Percentiles rank a stretch among this genome's conserved stretches.
Conservation (phyloP, 371 early-diverging fungal genomes). For the Mortierella sp. region DNA sequence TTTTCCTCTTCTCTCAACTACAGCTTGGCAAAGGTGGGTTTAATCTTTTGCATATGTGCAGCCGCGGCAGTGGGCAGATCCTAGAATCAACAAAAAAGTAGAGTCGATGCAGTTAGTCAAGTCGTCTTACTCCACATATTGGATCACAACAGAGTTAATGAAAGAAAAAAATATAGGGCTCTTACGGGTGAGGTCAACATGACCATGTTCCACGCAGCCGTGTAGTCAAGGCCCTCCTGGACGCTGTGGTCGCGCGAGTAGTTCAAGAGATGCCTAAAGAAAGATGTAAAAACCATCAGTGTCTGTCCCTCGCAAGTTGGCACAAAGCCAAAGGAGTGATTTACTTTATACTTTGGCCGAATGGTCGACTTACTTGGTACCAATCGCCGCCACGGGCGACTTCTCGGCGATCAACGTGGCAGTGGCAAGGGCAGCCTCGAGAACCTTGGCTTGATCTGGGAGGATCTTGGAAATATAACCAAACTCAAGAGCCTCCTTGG, state of each 20-base stretch:
- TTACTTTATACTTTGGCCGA: too few species aligned
- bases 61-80: constrained; percentile 48
- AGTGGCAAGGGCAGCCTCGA: constrained; percentile 73
- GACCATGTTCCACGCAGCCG: constrained; percentile 87
- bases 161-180: not conserved
- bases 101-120: not conserved
- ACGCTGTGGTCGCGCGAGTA: constrained; percentile 93
- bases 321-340: constrained; percentile 5
- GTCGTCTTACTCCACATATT: not conserved
- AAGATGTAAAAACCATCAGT: constrained; percentile 9
- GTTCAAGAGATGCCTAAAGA: constrained; percentile 76
- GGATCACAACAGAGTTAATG: not conserved
- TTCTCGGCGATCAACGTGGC: constrained; percentile 87
- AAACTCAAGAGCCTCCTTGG: constrained; percentile 80
- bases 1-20: constrained; percentile 4
- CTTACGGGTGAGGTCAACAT: constrained; percentile 82
- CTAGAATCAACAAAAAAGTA: constrained; percentile 19
- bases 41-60: constrained; percentile 44
- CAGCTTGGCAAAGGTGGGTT: constrained; percentile 52
- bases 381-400: constrained; percentile 88
- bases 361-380: constrained; percentile 78
- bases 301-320: not conserved
- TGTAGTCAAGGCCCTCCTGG: constrained; percentile 88
- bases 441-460: constrained; percentile 61
- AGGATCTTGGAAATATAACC: constrained; percentile 86